Evolutionary conservation across 2,329 filamentous ascomycete species (phyloP).

Genomic region (Cercospora sp.): DNA sequence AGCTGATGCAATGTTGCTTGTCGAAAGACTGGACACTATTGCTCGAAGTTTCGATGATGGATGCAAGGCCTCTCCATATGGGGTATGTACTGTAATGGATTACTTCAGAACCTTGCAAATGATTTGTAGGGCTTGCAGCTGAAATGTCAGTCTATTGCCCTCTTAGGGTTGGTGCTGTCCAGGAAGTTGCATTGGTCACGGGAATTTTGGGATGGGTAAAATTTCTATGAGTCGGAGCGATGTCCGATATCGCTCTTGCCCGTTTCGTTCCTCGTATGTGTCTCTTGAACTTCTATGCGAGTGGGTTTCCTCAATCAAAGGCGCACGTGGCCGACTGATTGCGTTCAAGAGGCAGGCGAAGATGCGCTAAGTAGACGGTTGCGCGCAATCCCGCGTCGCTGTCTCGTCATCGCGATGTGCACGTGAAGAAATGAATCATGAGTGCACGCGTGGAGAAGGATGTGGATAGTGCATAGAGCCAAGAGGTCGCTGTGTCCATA

Average conservation of each 20-base stretch:
- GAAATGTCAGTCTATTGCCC: not conserved
- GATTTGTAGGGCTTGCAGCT: not conserved
- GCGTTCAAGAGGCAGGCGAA: no score
- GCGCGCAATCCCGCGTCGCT: not conserved
- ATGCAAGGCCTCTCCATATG: not conserved
- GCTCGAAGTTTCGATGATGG: not conserved
- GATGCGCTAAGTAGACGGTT: no score
- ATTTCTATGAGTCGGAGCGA: not conserved
- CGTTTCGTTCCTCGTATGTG: not conserved
- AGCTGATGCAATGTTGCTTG: not conserved
- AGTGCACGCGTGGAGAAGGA: not conserved
- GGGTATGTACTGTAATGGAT: not conserved
- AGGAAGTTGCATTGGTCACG: not conserved
- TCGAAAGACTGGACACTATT: not conserved
- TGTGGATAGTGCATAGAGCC: not conserved
- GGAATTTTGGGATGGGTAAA: not conserved
- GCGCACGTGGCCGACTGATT: no score
- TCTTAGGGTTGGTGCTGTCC: not conserved
- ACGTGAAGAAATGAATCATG: not conserved
- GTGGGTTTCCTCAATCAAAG: no score
- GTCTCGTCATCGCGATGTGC: not conserved
- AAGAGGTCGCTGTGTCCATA: not conserved
- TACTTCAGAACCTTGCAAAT: not conserved
- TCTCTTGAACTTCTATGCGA: not conserved
- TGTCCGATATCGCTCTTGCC: not conserved